Evolutionary conservation across 139 green algal species (phyloP).

Genomic region (Nannochloris sp.): DNA sequence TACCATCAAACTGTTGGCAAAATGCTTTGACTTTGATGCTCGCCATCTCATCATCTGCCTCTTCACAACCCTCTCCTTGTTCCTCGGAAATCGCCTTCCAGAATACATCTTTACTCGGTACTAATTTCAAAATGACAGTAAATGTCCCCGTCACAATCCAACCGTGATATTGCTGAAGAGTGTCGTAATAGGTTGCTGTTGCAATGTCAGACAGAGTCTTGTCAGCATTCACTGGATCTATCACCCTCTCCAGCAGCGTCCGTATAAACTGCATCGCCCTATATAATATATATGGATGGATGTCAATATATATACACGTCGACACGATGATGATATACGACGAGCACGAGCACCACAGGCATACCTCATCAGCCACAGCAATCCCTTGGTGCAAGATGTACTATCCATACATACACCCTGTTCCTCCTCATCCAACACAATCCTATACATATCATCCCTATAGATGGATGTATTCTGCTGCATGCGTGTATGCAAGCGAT

Average conservation of each 20-base stretch:
- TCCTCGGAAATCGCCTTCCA: conserved; percentile 8
- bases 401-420: conserved; percentile 25
- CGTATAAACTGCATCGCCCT: conserved; percentile 70
- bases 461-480: conserved; percentile 38
- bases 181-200: conserved; percentile 47
- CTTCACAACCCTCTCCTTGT: neutral
- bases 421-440: conserved; percentile 55
- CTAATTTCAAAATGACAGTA: conserved; percentile 43
- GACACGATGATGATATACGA: too few relatives aligned
- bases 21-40: conserved; percentile 40
- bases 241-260: conserved; percentile 38
- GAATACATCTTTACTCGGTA: conserved; percentile 24
- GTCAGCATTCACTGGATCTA: conserved; percentile 17
- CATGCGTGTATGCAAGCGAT: conserved; percentile 35
- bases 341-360: neutral
- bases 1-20: conserved; percentile 30
- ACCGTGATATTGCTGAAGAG: conserved; percentile 62
- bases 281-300: too few relatives aligned
- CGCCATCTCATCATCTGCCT: conserved; percentile 19
- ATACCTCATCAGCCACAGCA: conserved; percentile 60
- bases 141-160: conserved; percentile 64
- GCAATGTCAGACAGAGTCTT: conserved; percentile 29
- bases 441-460: conserved; percentile 34
- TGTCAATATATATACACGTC: too few relatives aligned
- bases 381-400: conserved; percentile 54